Evolutionary conservation across 164 flowering plant species (phyloP), one percentile per base, ranked within the genome.

Genomic region (Liriodendron chinense): DNA sequence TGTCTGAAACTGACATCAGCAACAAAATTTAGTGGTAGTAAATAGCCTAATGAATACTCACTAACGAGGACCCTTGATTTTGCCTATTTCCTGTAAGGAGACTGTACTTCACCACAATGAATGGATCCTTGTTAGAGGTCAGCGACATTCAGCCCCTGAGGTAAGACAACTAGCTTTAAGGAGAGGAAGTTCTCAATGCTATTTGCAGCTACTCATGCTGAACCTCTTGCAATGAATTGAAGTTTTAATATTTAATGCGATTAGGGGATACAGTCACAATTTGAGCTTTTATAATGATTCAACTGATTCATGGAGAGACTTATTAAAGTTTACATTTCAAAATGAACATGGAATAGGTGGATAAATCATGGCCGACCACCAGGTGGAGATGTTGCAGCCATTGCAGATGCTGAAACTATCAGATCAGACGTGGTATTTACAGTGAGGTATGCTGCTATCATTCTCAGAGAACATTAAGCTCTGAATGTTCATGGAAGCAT

Each of bases 331-430:
- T 78, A 2, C 4, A 78, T 57, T 23, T 21, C n/a, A 57, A 68
- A 72, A 57, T 68, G 70, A 69, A 56, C 22, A 8, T 59, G 61
- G 66, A 75, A 72, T 87, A 94, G 98, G 79, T 94, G 97, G 98
- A 72, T 78, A 62, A 82, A 87, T 79, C 97, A 92, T 78, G 89
- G 95, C 13, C 84, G 80, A 21, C 98, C 98, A 25, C 87, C 94
- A 0, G 94, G 94, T 57, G 97, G 89, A 75, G 68, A 89, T 83
- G 92, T 90, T 78, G 93, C 94, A 68, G 92, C 84, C 72, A 86
- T 94, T 74, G 92, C 89, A 43, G 93, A 87, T 84, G 89, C 84
- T 66, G 86, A 77, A 22, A 78, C 75, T 22, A 69, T 89, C 18
- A 87, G 83, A 87, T 73, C 86, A 80, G 90, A 89, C 69, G 87